These are phyloP conservation scores for Hemerocallis citrina DNA, from an alignment of 106 monocot genomes.

Conservation along the genomic window DNA sequence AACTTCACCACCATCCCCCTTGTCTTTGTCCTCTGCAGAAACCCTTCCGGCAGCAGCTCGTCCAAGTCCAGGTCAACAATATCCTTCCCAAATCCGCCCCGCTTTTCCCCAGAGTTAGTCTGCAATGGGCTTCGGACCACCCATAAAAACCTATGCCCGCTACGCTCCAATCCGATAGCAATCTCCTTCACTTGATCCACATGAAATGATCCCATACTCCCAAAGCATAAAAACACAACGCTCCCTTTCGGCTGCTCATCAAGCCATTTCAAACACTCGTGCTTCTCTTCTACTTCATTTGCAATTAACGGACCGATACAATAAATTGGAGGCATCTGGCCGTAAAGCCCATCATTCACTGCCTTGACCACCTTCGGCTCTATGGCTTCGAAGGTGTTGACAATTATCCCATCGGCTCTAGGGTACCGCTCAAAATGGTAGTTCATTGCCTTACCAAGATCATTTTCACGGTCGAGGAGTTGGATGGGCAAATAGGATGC, in stretches of 20 bases:
- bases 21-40: conserved; percentile 4
- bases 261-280: conserved; percentile 29
- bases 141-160: conserved; percentile 43
- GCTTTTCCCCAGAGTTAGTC: no score
- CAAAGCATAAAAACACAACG: conserved; percentile 51
- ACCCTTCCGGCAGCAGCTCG: conserved; percentile 19
- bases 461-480: conserved; percentile 8
- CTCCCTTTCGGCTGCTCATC: conserved; percentile 27
- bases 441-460: conserved; percentile 4
- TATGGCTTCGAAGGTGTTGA: conserved; percentile 26
- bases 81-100: no score
- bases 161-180: conserved; percentile 27
- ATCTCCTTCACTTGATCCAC: conserved; percentile 31
- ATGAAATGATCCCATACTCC: conserved; percentile 27
- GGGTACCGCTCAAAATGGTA: background rate
- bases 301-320: conserved; percentile 12
- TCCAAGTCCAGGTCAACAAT: conserved; percentile 12
- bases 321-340: conserved; percentile 6
- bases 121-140: conserved; percentile 15
- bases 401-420: conserved; percentile 23
- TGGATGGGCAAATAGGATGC: conserved; percentile 15
- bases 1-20: conserved; percentile 9
- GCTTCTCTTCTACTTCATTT: background rate
- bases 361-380: conserved; percentile 12
- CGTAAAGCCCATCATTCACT: background rate